Conservation (phyloP, 116 monocot species). For the Thalassia testudinum region DNA sequence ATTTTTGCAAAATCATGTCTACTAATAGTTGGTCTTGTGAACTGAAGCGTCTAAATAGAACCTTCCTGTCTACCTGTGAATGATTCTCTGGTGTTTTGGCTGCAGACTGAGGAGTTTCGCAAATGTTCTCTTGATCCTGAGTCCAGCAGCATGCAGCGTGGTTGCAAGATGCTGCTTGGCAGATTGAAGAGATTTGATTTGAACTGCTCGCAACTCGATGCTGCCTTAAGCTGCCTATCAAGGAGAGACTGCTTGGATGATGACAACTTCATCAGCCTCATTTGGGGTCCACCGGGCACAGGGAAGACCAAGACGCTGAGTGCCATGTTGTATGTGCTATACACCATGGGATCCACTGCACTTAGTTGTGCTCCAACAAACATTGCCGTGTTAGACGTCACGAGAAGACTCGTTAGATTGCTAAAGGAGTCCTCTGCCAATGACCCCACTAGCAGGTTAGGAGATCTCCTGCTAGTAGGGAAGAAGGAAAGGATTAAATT, state of each 20-base stretch:
- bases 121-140: too few species aligned
- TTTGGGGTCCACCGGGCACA: conserved; percentile 82
- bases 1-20: too few species aligned
- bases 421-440: neutral
- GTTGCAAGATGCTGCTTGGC: too few species aligned
- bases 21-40: too few species aligned
- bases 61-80: too few species aligned
- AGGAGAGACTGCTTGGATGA: neutral
- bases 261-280: conserved; percentile 17
- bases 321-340: conserved; percentile 15
- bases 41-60: too few species aligned
- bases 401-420: conserved; percentile 16
- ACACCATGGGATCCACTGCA: conserved; percentile 10
- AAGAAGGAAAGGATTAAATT: conserved; percentile 37
- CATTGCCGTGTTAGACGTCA: conserved; percentile 23
- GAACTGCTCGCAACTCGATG: conserved; percentile 12
- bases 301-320: conserved; percentile 53
- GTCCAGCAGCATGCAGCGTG: too few species aligned
- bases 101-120: too few species aligned
- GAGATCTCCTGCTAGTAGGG: conserved; percentile 42
- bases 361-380: conserved; percentile 53
- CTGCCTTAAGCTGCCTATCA: conserved; percentile 8
- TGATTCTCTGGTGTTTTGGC: too few species aligned
- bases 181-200: neutral
- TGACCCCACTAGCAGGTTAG: conserved; percentile 3